These are phyloP conservation scores for Diaporthe ampelina DNA, from an alignment of 2,329 filamentous ascomycete genomes.

Conservation along the genomic window DNA sequence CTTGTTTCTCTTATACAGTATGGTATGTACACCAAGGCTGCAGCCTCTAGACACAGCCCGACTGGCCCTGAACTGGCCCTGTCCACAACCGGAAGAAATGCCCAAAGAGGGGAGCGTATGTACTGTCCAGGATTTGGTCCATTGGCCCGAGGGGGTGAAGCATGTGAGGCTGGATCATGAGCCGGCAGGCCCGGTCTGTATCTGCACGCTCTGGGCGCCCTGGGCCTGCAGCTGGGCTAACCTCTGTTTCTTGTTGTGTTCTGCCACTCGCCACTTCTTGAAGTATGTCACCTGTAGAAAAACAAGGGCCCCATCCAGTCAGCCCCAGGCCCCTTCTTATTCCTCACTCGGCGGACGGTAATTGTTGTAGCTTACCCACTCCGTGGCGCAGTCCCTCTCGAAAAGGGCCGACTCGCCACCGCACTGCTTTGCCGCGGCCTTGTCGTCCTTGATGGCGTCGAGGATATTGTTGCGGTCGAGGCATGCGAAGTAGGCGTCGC, in stretches of 20 bases:
- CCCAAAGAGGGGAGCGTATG: too few species aligned
- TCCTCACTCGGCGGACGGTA: too few species aligned
- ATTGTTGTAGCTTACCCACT: slow-evolving; percentile 78
- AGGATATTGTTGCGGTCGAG: slow-evolving; percentile 86
- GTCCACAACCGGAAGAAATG: not conserved
- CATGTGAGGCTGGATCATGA: slow-evolving; percentile 7
- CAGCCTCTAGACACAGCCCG: not conserved
- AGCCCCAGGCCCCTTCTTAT: too few species aligned
- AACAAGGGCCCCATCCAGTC: too few species aligned
- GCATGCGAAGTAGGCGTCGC: slow-evolving; percentile 90
- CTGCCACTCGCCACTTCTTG: slow-evolving; percentile 95
- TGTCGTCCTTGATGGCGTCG: slow-evolving; percentile 69
- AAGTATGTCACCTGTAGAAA: slow-evolving; percentile 88
- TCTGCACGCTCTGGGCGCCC: slow-evolving; percentile 74
- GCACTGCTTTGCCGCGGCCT: slow-evolving; percentile 57
- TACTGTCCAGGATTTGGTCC: too few species aligned
- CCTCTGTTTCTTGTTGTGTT: slow-evolving; percentile 86
- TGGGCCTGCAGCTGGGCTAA: slow-evolving; percentile 81
- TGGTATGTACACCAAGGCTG: not conserved
- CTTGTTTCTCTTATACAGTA: not conserved
- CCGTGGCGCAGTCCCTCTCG: slow-evolving; percentile 86
- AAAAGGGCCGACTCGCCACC: slow-evolving; percentile 68
- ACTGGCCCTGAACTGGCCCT: not conserved
- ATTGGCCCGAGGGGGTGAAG: not conserved
- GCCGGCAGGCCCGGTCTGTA: slow-evolving; percentile 44